Evolutionary conservation across 371 early-diverging fungal species (phyloP).

Genomic region (Globomyces sp.): DNA sequence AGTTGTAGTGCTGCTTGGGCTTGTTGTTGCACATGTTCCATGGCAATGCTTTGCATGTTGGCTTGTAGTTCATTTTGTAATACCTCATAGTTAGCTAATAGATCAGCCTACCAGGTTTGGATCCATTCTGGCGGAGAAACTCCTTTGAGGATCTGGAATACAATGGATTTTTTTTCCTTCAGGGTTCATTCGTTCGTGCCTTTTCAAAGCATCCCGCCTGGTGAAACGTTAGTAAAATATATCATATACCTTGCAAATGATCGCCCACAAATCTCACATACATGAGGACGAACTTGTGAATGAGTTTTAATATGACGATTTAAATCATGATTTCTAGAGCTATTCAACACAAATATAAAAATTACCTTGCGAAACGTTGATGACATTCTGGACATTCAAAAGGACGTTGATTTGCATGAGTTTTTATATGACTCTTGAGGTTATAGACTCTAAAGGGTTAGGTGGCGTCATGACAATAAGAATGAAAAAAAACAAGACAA

Average conservation of each 20-base stretch:
- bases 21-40: not conserved
- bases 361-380: slow-evolving; percentile 35
- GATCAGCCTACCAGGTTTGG: no score
- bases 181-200: slow-evolving; percentile 39
- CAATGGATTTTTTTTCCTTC: slow-evolving; percentile 42
- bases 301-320: slow-evolving; percentile 38
- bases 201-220: slow-evolving; percentile 35
- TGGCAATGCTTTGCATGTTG: not conserved
- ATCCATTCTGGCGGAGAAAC: no score
- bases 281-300: slow-evolving; percentile 37
- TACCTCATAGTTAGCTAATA: no score
- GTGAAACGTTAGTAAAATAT: slow-evolving; percentile 2
- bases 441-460: slow-evolving; percentile 26
- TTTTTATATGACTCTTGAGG: slow-evolving; percentile 32
- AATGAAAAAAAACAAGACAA: not conserved
- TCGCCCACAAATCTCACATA: slow-evolving; percentile 31
- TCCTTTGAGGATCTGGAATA: slow-evolving; percentile 5
- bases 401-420: slow-evolving; percentile 35
- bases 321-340: slow-evolving; percentile 37
- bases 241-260: slow-evolving; percentile 26
- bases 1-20: not conserved
- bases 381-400: slow-evolving; percentile 32
- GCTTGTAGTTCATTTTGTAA: no score
- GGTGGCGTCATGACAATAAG: not conserved
- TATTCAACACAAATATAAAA: not conserved